Evolutionary conservation across 2,329 filamentous ascomycete genomes (phyloP).

Genomic region (Tothia fuscella): DNA sequence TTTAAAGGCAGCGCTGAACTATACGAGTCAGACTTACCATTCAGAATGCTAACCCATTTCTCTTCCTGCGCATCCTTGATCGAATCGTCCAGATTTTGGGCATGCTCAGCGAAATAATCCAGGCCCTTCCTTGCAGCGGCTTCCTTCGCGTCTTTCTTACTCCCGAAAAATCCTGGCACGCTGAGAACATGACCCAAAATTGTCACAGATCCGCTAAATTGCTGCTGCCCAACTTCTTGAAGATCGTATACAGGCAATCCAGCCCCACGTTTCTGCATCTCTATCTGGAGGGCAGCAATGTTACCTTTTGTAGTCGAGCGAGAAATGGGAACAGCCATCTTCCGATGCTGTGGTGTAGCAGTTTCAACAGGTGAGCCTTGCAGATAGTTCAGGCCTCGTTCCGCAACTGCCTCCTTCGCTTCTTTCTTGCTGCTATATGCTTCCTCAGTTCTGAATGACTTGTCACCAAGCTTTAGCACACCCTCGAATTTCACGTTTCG

Average conservation of each 20-base stretch:
- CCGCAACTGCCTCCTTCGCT: conserved; percentile 4
- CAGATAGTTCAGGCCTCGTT: conserved; percentile 1
- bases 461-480: neutral
- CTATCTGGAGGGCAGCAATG: neutral
- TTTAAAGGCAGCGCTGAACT: too few relatives aligned
- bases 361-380: neutral
- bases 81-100: too few relatives aligned
- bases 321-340: neutral
- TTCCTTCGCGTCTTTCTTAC: conserved; percentile 2
- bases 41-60: too few relatives aligned
- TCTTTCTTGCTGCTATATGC: conserved; percentile 3
- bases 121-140: neutral
- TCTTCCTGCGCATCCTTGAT: too few relatives aligned
- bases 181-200: neutral
- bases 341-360: too few relatives aligned
- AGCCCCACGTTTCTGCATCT: neutral
- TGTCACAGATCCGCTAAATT: neutral
- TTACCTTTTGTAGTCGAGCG: neutral
- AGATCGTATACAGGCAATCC: neutral
- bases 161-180: neutral
- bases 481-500: too few relatives aligned
- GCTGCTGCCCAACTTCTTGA: neutral
- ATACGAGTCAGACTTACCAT: too few relatives aligned
- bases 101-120: neutral
- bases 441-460: neutral